These are phyloP conservation scores for Fusarium scirpi DNA, from an alignment of 2,329 filamentous ascomycete genomes.

Conservation along the genomic window DNA sequence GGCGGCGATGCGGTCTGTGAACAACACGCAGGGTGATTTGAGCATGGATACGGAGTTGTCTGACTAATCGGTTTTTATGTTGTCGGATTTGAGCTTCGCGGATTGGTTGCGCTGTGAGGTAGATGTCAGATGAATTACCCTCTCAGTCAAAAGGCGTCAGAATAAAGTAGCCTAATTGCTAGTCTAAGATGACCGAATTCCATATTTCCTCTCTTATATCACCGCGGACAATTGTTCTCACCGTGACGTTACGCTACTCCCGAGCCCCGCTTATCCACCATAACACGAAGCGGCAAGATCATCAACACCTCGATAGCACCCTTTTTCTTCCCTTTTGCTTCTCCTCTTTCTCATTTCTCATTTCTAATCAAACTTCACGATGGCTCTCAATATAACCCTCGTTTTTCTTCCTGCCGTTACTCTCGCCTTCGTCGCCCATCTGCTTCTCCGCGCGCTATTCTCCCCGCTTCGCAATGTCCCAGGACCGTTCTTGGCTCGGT, in stretches of 20 bases:
- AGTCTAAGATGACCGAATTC: not conserved
- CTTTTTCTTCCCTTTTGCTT: not conserved
- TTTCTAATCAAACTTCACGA: not conserved
- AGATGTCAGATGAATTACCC: too few species aligned
- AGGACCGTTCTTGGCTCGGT: not conserved
- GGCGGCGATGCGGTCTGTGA: not conserved
- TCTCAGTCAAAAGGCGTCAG: not conserved
- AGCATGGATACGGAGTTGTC: not conserved
- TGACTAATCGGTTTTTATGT: not conserved
- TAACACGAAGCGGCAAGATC: not conserved
- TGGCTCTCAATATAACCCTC: not conserved
- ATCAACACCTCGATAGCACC: not conserved
- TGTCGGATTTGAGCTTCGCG: not conserved
- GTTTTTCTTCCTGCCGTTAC: not conserved
- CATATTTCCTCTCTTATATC: not conserved
- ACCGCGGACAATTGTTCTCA: rapidly evolving
- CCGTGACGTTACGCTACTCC: not conserved
- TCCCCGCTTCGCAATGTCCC: conserved; percentile 3
- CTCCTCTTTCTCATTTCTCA: not conserved
- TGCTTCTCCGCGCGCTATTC: not conserved
- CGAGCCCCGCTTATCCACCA: not conserved
- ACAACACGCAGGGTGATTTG: not conserved
- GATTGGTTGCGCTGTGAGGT: not conserved
- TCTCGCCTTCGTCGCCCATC: not conserved
- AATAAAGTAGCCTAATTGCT: not conserved